Evolutionary conservation across 2,329 filamentous ascomycete species (phyloP).

Genomic region (Ceratocystis huliohia): DNA sequence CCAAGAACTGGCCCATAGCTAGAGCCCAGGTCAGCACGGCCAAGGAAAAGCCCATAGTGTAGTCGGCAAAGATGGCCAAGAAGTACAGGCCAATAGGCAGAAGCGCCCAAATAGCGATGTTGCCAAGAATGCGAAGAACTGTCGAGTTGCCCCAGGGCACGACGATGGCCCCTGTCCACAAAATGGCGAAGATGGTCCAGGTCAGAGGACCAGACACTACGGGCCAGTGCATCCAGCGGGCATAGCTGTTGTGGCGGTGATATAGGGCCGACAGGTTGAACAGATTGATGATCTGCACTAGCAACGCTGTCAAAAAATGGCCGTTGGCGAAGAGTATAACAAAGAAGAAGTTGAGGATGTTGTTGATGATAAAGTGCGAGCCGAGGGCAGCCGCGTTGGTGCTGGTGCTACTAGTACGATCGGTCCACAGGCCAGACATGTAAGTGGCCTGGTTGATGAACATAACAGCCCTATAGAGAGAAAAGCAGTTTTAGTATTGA

Average conservation of each 20-base stretch:
- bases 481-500: neutral
- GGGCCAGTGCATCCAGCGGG: slow-evolving; percentile 59
- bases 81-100: slow-evolving; percentile 66
- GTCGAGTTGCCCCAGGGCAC: slow-evolving; percentile 54
- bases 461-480: slow-evolving; percentile 47
- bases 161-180: slow-evolving; percentile 79
- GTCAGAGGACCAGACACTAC: slow-evolving; percentile 63
- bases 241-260: slow-evolving; percentile 60
- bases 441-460: slow-evolving; percentile 67
- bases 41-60: slow-evolving; percentile 68
- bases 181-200: slow-evolving; percentile 76
- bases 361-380: slow-evolving; percentile 74
- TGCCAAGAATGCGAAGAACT: slow-evolving; percentile 66
- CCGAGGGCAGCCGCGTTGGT: slow-evolving; percentile 64
- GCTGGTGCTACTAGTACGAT: slow-evolving; percentile 37
- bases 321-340: slow-evolving; percentile 70
- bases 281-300: slow-evolving; percentile 69
- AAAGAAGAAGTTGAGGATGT: slow-evolving; percentile 69
- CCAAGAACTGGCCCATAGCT: slow-evolving; percentile 63
- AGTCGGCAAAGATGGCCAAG: slow-evolving; percentile 58
- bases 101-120: slow-evolving; percentile 78
- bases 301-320: slow-evolving; percentile 61
- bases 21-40: slow-evolving; percentile 61
- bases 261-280: slow-evolving; percentile 68
- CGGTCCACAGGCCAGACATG: slow-evolving; percentile 61